Evolutionary conservation across 495 filamentous ascomycete genomes (phyloP).

Genomic region (Letharia lupina): DNA sequence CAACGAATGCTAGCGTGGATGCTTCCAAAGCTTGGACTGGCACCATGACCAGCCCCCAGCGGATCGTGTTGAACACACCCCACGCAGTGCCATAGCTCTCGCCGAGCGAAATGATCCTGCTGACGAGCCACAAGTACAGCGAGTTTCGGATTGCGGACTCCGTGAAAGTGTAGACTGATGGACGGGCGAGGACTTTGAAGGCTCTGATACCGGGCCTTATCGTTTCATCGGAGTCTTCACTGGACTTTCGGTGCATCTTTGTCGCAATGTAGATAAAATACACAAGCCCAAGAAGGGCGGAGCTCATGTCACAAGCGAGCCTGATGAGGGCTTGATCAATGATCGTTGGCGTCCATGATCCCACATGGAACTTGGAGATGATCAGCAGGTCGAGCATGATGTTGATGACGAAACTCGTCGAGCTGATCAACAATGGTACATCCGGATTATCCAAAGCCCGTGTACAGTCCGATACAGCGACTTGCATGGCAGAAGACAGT

Average conservation of each 20-base stretch:
- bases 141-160: constrained; percentile 62
- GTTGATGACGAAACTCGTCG: constrained; percentile 53
- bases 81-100: constrained; percentile 62
- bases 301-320: constrained; percentile 50
- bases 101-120: constrained; percentile 53
- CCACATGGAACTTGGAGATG: constrained; percentile 59
- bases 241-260: constrained; percentile 20
- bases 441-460: constrained; percentile 64
- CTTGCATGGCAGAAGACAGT: constrained; percentile 55
- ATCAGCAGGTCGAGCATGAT: constrained; percentile 64
- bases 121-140: constrained; percentile 67
- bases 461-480: constrained; percentile 52
- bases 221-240: constrained; percentile 7
- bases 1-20: constrained; percentile 55
- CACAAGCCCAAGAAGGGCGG: constrained; percentile 47
- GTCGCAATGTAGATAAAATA: constrained; percentile 48
- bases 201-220: constrained; percentile 35
- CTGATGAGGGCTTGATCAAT: constrained; percentile 57
- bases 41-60: constrained; percentile 75
- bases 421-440: constrained; percentile 61
- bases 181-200: constrained; percentile 44
- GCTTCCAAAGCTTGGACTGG: constrained; percentile 61
- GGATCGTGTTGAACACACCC: constrained; percentile 68
- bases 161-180: constrained; percentile 49
- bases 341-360: constrained; percentile 44